Evolutionary conservation across 805 yeast species (phyloP).

Genomic region (Saccharomycopsis fodiens): DNA sequence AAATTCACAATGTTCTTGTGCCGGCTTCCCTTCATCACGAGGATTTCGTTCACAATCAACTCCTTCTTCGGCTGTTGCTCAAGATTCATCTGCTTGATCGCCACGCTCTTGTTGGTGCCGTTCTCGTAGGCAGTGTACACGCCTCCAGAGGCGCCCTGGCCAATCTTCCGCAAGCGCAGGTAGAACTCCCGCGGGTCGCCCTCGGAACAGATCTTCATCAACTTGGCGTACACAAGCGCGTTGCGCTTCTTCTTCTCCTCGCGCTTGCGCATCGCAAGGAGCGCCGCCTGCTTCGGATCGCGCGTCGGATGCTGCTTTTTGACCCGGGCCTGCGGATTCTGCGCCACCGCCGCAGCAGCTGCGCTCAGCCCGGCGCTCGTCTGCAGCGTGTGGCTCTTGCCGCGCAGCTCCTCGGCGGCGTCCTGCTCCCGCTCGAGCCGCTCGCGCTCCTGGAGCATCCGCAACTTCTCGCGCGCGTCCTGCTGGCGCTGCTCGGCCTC

Average conservation of each 20-base stretch:
- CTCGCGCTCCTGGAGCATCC: slow-evolving; percentile 17
- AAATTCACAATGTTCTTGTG: slow-evolving; percentile 93
- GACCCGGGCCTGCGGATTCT: slow-evolving; percentile 29
- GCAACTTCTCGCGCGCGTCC: slow-evolving; percentile 16
- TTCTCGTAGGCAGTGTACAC: slow-evolving; percentile 81
- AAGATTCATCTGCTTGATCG: slow-evolving; percentile 93
- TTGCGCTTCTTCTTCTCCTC: slow-evolving; percentile 72
- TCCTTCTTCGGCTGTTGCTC: slow-evolving; percentile 95
- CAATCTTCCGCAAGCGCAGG: slow-evolving; percentile 69
- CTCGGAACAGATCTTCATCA: slow-evolving; percentile 69
- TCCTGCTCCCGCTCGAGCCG: slow-evolving; percentile 8
- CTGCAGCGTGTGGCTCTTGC: neutral
- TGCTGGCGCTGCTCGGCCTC: slow-evolving; percentile 14
- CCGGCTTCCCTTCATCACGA: slow-evolving; percentile 88
- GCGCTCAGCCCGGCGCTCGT: neutral
- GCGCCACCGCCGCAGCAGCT: slow-evolving; percentile 26
- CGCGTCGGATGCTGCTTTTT: slow-evolving; percentile 23
- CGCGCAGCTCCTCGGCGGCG: neutral
- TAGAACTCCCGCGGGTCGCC: slow-evolving; percentile 78
- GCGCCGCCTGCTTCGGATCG: slow-evolving; percentile 40
- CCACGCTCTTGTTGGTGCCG: slow-evolving; percentile 56
- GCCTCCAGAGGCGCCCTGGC: slow-evolving; percentile 98
- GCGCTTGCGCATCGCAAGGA: slow-evolving; percentile 55
- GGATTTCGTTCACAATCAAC: slow-evolving; percentile 85
- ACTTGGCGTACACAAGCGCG: slow-evolving; percentile 60